These are phyloP conservation scores for Immersiporthe knoxdaviesiana DNA, from an alignment of 2,329 filamentous ascomycete genomes.

Conservation along the genomic window DNA sequence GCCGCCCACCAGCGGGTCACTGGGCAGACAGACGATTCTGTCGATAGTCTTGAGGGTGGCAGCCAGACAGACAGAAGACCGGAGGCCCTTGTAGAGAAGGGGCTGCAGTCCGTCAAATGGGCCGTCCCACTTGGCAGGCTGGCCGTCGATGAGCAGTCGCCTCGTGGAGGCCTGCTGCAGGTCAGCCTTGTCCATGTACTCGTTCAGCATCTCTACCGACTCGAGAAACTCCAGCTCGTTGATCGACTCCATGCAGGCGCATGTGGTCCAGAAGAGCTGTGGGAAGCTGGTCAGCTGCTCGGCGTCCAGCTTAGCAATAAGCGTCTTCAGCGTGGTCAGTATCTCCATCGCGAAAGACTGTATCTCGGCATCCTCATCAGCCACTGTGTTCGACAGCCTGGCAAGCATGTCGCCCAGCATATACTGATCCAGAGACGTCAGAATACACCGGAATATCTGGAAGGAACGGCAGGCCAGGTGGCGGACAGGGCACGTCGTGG, in stretches of 20 bases:
- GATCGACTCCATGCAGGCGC: constrained; percentile 93
- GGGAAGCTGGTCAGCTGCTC: constrained; percentile 86
- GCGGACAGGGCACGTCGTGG: constrained; percentile 91
- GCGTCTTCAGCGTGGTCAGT: constrained; percentile 86
- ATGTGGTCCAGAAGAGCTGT: constrained; percentile 97
- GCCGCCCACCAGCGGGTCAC: constrained; percentile 79
- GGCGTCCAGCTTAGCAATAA: constrained; percentile 82
- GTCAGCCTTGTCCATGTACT: constrained; percentile 82
- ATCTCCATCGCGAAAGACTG: constrained; percentile 99
- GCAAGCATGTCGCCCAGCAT: constrained; percentile 98
- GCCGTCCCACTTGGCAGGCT: constrained; percentile 87
- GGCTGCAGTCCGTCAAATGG: constrained; percentile 84
- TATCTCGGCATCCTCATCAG: constrained; percentile 91
- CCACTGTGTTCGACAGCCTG: constrained; percentile 92
- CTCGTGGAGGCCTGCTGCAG: constrained; percentile 72
- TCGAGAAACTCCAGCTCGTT: constrained; percentile 95
- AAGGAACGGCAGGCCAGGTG: constrained; percentile 97
- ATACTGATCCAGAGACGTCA: constrained; percentile 84
- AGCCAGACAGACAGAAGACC: constrained; percentile 82
- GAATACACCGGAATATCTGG: constrained; percentile 93
- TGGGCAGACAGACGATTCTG: constrained; percentile 76
- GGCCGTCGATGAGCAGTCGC: constrained; percentile 72
- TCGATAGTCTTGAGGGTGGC: constrained; percentile 78
- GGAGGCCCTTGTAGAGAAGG: constrained; percentile 86
- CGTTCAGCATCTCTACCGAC: constrained; percentile 87